Percentiles rank a stretch among this genome's conserved stretches.
Conservation (phyloP, 306 rosid genomes). For the Medicago arabica region DNA sequence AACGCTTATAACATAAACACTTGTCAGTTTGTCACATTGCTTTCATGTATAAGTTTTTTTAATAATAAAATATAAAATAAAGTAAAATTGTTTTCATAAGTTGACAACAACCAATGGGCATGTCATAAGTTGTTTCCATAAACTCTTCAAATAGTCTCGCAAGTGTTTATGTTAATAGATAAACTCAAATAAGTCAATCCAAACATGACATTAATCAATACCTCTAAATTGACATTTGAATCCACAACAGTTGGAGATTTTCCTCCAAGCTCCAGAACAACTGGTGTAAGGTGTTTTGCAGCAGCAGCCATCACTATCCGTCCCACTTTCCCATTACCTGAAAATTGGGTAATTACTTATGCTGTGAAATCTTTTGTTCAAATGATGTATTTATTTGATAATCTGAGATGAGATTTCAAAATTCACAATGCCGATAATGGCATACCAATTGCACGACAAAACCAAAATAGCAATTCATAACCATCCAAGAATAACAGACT, state of each 20-base stretch:
- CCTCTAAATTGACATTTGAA: slow-evolving; percentile 65
- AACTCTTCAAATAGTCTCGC: neutral
- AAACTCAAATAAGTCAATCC: neutral
- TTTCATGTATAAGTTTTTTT: no score
- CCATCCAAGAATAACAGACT: slow-evolving; percentile 35
- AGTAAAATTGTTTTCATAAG: neutral
- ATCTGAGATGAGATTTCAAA: no score
- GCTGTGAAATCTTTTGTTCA: neutral
- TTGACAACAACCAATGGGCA: no score
- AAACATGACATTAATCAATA: slow-evolving; percentile 20
- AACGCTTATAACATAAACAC: neutral
- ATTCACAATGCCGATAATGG: no score
- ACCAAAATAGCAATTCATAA: neutral
- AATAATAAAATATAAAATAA: no score
- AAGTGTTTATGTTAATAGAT: neutral
- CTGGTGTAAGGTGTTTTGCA: slow-evolving; percentile 96
- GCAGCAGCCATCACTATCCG: slow-evolving; percentile 94
- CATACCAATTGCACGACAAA: neutral
- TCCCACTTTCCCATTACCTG: slow-evolving; percentile 82
- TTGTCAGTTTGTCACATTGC: neutral
- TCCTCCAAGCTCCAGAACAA: slow-evolving; percentile 96
- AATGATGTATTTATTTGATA: no score
- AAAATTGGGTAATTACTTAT: slow-evolving; percentile 21
- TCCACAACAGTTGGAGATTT: slow-evolving; percentile 91
- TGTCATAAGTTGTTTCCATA: neutral